Evolutionary conservation across 495 filamentous ascomycete species (phyloP).

Genomic region (Jackrogersella minutella): DNA sequence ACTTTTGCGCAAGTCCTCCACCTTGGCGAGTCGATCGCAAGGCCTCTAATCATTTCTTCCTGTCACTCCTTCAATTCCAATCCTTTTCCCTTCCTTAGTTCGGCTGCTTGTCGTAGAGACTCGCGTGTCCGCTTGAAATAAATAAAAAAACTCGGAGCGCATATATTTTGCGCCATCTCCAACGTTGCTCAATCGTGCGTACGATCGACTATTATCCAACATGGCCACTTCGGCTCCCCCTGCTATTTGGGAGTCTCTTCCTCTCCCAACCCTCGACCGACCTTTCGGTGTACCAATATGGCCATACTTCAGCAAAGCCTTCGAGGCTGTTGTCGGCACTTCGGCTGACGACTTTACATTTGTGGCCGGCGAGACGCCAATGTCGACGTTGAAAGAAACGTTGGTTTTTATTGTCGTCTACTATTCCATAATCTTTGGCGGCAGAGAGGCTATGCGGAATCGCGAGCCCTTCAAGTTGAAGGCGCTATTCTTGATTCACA

Average conservation of each 20-base stretch:
- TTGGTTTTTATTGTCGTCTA: constrained; percentile 70
- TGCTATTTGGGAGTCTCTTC: constrained; percentile 70
- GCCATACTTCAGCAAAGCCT: constrained; percentile 92
- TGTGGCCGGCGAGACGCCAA: constrained; percentile 69
- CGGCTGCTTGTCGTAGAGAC: constrained; percentile 16
- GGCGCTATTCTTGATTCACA: constrained; percentile 78
- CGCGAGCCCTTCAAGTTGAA: constrained; percentile 72
- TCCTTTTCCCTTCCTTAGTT: constrained; percentile 15
- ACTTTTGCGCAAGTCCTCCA: constrained; percentile 7
- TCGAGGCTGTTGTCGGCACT: constrained; percentile 74
- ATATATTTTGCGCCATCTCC: constrained; percentile 21
- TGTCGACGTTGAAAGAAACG: constrained; percentile 74
- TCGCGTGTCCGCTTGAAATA: too few species aligned
- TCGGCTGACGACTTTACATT: constrained; percentile 76
- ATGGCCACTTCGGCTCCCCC: constrained; percentile 56
- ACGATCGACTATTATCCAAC: constrained; percentile 22
- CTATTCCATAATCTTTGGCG: constrained; percentile 79
- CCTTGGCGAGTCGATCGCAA: constrained; percentile 17
- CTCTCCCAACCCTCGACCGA: constrained; percentile 82
- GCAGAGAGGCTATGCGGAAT: constrained; percentile 75
- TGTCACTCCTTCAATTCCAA: constrained; percentile 49
- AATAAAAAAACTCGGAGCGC: constrained; percentile 25
- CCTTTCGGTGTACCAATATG: constrained; percentile 93
- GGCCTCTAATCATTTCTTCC: constrained; percentile 21
- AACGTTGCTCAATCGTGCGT: constrained; percentile 9